Base-by-base conservation (phyloP, 164 flowering plant species). In the Piper betle region DNA sequence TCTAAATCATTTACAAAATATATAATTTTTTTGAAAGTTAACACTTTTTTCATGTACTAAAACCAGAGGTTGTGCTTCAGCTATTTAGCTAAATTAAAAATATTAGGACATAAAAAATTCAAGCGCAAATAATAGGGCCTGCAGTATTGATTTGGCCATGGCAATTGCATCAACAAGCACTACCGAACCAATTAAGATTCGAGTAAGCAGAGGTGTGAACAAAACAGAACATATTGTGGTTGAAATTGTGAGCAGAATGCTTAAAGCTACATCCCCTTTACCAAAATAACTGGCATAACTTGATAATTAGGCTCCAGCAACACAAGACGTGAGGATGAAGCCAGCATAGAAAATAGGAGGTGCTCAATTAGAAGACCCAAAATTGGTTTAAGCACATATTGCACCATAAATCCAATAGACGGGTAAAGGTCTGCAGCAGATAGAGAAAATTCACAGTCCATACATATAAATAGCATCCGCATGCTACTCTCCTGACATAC, bases 91-190 rank as follows among this genome's bases (percentile, higher is more conserved):
- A 5, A 6, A 46, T 1, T 10, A 9, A 46, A 46, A 2, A 46
- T 46, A 9, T 3, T 46, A 46, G 50, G 15, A 8, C 15, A 10
- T 46, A 15, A 46, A 46, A 46, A 9, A 46, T 46, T 12, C 15
- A 10, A 0, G 46, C 9, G 11, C 15, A 10, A 3, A 46, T 46
- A 46, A 46, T 15, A 46, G 15, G 68, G 85, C 98, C 87, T 92
- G 98, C 75, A 92, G 71, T 68, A 93, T 93, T 53, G 98, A 93
- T 77, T 87, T 93, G 55, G 98, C 83, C 96, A 93, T 93, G 54
- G 96, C 97, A 61, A 85, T 60, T 39, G 84, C 88, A 79, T 93
- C 96, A 53, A 93, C 97, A 0, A 96, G 96, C 61, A 93, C 96
- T 62, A 89, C 94, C 59, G 96, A 86, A 2, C 96, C 96, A 60